phyloP scores from a whole-genome alignment of 768 basidiomycete species.

The Gyrodon lividus region DNA sequence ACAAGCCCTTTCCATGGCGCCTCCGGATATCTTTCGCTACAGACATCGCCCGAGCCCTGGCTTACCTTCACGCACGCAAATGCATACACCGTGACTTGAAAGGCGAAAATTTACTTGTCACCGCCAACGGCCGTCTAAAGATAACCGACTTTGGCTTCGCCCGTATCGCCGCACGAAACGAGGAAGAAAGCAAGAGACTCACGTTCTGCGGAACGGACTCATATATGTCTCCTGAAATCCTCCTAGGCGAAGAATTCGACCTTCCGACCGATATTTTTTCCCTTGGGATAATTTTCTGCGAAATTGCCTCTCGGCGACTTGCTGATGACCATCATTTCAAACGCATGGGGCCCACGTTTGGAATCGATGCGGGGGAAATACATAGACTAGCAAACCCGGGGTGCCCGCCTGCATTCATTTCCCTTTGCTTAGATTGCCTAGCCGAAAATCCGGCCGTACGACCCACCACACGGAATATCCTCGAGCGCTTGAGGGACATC shows the following conservation, averaged over 20 bases:
- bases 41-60: constrained; percentile 92
- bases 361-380: constrained; percentile 75
- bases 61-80: constrained; percentile 93
- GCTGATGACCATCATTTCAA: constrained; percentile 81
- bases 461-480: constrained; percentile 74
- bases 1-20: constrained; percentile 87
- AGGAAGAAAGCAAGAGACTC: constrained; percentile 81
- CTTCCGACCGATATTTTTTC: constrained; percentile 95
- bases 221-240: constrained; percentile 97
- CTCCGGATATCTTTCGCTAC: constrained; percentile 92
- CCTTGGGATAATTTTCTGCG: constrained; percentile 89
- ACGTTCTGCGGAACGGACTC: constrained; percentile 90
- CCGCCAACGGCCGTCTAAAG: constrained; percentile 90
- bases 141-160: constrained; percentile 99
- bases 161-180: constrained; percentile 88
- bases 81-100: constrained; percentile 92
- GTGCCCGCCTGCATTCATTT: constrained; percentile 76
- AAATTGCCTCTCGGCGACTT: constrained; percentile 81
- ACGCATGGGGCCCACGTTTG: constrained; percentile 76
- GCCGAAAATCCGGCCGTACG: constrained; percentile 60
- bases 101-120: constrained; percentile 96
- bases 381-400: constrained; percentile 61
- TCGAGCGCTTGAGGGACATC: constrained; percentile 75
- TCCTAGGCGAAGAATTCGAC: constrained; percentile 88
- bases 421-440: constrained; percentile 78